Evolutionary conservation across 2,329 filamentous ascomycete genomes (phyloP), one percentile per base, ranked within the genome.

Genomic region (Parastagonospora avenae): DNA sequence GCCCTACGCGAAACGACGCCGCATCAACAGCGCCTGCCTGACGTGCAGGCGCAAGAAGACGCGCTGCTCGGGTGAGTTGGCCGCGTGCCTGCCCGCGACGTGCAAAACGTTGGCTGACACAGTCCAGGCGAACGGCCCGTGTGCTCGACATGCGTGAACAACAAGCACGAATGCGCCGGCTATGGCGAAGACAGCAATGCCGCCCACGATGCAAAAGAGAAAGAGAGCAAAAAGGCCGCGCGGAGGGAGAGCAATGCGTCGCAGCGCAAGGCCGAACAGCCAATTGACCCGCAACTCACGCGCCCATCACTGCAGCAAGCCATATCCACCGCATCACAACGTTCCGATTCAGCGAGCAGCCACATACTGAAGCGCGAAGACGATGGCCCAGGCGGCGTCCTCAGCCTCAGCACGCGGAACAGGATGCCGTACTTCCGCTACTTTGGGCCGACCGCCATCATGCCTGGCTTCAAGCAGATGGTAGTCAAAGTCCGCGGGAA

Each of bases 401-500:
- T 74, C 46, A 79, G 71, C 60, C 69, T 78, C 37, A 82, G 55
- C 78, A 82, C 60, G 72, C 77, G 69, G 79, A 83, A 88, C 65
- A 83, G 88, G 46, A 90, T 96, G 57, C 91, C 91, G 0, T 96
- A 94, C 70, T 96, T 96, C 64, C 82, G 92, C 53, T 96, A 94
- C 73, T 94, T 96, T 68, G 92, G 91, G 0, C 90, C 91, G 0
- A 96, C 92, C 1, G 92, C 91, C 55, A 96, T 96, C 66, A 90
- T 94, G 45, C 91, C 91, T 1, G 91, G 91, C 16, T 95, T 92
- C 76, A 95, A 95, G 74, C 91, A 95, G 72, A 95, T 95, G 90
- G 90, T 95, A 24, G 87, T 89, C 51, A 87, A 88, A 46, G 85
- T 92, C 28, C 82, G 87, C 51, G 86, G 88, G 52, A 79, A 85